Percentiles rank a stretch among this genome's conserved stretches.
phyloP scores from a whole-genome alignment of 1,139 yeast genomes.

The Yamadazyma mexicana region DNA sequence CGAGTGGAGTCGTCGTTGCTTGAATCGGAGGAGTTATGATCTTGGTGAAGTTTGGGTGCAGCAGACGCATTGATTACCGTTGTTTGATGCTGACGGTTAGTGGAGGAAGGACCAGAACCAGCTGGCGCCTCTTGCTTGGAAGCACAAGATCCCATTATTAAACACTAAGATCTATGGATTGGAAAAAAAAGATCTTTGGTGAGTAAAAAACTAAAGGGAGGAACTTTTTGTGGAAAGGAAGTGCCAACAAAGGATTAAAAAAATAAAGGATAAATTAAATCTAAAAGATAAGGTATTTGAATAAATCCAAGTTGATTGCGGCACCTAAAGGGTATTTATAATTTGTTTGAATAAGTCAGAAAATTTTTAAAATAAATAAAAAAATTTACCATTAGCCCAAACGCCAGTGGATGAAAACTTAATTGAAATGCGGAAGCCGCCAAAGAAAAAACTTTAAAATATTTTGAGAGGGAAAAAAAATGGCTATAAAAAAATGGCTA shows the following conservation, averaged over 20 bases:
- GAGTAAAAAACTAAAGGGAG: neutral
- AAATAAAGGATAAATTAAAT: no score
- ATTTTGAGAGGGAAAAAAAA: no score
- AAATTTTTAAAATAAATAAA: neutral
- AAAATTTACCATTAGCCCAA: conserved; percentile 5
- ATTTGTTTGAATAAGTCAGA: neutral
- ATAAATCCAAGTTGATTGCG: no score
- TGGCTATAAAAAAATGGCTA: neutral
- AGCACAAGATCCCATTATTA: conserved; percentile 10
- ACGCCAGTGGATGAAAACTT: conserved; percentile 5
- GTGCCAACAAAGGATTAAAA: no score
- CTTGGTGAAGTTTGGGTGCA: conserved; percentile 6
- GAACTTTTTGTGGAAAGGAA: neutral
- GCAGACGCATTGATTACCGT: neutral
- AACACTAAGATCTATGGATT: neutral
- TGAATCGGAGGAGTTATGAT: conserved; percentile 20
- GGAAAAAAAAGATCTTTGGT: neutral
- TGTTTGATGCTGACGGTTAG: conserved; percentile 3
- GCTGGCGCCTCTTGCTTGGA: conserved; percentile 13
- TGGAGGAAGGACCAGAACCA: conserved; percentile 7
- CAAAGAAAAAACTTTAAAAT: neutral
- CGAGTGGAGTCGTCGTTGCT: conserved; percentile 20
- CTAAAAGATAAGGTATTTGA: no score
- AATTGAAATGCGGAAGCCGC: conserved; percentile 2
- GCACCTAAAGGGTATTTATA: no score